Evolutionary conservation across 2,329 filamentous ascomycete species (phyloP).

Genomic region (Ascochyta koolunga): DNA sequence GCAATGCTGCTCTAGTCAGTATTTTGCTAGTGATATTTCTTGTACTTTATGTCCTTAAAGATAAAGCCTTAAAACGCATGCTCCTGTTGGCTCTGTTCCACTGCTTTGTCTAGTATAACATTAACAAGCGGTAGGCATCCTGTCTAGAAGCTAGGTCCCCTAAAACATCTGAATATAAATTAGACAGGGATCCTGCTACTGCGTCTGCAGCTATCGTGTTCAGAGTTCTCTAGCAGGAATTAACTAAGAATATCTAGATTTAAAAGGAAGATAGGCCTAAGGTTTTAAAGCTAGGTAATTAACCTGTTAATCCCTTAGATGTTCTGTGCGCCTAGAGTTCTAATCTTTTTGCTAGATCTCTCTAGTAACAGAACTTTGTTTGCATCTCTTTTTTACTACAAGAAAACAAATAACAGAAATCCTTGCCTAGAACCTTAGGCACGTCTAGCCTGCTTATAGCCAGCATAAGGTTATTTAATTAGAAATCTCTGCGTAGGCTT

Average conservation of each 20-base stretch:
- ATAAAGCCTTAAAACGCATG: background rate
- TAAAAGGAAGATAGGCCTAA: background rate
- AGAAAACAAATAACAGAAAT: background rate
- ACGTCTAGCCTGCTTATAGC: too few relatives aligned
- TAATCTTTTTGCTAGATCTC: background rate
- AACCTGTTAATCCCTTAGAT: background rate
- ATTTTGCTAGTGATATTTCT: background rate
- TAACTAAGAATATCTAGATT: background rate
- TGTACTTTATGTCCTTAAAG: background rate
- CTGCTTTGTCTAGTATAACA: background rate
- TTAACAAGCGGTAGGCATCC: background rate
- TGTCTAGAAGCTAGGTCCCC: background rate
- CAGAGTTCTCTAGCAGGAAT: background rate
- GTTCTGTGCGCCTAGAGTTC: background rate
- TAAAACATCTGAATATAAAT: background rate
- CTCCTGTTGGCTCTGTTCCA: background rate
- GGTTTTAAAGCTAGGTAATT: background rate
- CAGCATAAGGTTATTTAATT: background rate
- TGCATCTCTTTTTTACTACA: background rate
- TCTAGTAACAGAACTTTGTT: background rate
- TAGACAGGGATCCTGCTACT: background rate
- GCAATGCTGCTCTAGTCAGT: background rate
- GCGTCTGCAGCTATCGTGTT: background rate
- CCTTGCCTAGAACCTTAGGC: background rate
- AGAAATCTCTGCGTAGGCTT: background rate